A percentile compares a stretch with the other conserved stretches of the same genome.
These are phyloP conservation scores for Novymonas esmeraldas DNA, from an alignment of 208 protist species.

Conservation along the genomic window DNA sequence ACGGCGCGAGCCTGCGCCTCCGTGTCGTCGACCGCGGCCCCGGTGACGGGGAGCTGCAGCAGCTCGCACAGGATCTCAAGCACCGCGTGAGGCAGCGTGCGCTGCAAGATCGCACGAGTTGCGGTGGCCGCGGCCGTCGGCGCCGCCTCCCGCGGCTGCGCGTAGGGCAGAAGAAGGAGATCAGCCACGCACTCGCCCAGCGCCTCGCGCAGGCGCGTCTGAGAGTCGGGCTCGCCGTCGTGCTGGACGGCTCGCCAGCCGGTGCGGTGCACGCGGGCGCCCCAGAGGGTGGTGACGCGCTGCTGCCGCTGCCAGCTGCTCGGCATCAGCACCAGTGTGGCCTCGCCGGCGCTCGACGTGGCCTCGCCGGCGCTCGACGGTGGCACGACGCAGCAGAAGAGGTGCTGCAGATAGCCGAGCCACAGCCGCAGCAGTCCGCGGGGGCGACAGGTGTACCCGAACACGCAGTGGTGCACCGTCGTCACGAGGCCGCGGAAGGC, in stretches of 20 bases:
- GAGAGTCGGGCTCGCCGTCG: conserved; percentile 43
- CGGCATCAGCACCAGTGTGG: conserved; percentile 51
- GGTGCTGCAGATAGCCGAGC: conserved; percentile 67
- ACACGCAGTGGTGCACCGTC: conserved; percentile 63
- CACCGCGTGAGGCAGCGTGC: conserved; percentile 53
- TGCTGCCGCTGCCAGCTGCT: conserved; percentile 42
- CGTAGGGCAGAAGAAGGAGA: conserved; percentile 60
- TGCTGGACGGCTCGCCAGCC: conserved; percentile 51
- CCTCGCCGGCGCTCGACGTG: conserved; percentile 10
- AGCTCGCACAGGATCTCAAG: conserved; percentile 66
- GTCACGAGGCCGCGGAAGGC: conserved; percentile 50
- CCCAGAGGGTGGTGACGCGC: conserved; percentile 33
- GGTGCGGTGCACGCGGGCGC: conserved; percentile 30
- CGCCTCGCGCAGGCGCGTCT: conserved; percentile 61
- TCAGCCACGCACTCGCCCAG: conserved; percentile 76
- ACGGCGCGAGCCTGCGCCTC: conserved; percentile 16
- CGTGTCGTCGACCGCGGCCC: background rate
- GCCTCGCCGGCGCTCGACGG: conserved; percentile 8
- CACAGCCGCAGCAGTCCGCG: conserved; percentile 68
- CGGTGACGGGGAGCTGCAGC: conserved; percentile 25
- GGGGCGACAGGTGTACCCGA: conserved; percentile 52
- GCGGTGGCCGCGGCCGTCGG: conserved; percentile 6
- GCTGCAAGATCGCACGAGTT: conserved; percentile 41
- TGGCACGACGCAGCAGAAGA: conserved; percentile 75
- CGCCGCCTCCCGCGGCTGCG: conserved; percentile 18